Base-by-base conservation (phyloP, 345 rosid genomes). In the Linum tenue region DNA sequence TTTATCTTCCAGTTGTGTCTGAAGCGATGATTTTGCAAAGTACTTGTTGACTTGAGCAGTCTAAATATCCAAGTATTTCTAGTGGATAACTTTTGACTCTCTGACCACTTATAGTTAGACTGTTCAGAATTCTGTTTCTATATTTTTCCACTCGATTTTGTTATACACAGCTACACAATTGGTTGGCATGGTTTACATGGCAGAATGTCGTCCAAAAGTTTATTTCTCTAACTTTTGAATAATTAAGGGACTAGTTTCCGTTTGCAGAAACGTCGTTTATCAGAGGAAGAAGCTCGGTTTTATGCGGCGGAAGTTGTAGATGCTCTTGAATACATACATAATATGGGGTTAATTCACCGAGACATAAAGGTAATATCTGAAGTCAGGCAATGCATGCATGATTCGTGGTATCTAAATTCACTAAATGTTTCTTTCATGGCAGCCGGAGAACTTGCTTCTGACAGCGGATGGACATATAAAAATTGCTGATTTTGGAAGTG, bases 401-500 rank as follows among this genome's bases (percentile, higher is more conserved):
- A 4, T 14, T 62, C 36, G 64, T 48, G 51, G 50, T 62, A 37
- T 64, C 14, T 71, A 64, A 68, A 73, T 3, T 35, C 60, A 69
- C 79, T 70, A 59, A 68, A 63, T 15, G 11, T 14, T 65, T 72
- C 58, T 67, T 73, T 39, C 68, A 59, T 74, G 67, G 80, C 95
- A 94, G 99, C 99, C 99, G 50, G 96, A 91, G 84, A 94, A 94
- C 75, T 80, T 94, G 81, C 77, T 87, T 56, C 83, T 89, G 48
- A 85, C 85, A n/a, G 68, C 78, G 14, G 96, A 88, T 57, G 97
- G 97, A 65, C 97, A 94, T 72, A 82, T 89, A 42, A 95, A 91
- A 81, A 79, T 95, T 76, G 99, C 97, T 39, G 99, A 91, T 81
- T 91, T 94, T 80, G 99, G 97, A 58, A 95, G 99, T 67, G 95